A percentile compares a stretch with the other conserved stretches of the same genome.
These are phyloP conservation scores for Quercus engelmannii DNA, from an alignment of 306 rosid species.

Conservation along the genomic window DNA sequence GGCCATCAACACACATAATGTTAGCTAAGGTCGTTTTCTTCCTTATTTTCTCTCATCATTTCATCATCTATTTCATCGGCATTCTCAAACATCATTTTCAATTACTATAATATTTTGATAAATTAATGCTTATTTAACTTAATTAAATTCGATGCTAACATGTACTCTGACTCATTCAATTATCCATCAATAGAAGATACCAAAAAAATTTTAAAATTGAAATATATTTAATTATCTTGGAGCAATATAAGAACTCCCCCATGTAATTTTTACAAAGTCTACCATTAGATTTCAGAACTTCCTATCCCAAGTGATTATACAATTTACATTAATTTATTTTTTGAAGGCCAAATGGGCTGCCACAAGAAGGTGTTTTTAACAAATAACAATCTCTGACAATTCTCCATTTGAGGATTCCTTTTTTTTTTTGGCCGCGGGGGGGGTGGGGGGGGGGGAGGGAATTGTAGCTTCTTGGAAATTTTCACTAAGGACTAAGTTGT, in stretches of 20 bases:
- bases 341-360: too few species aligned
- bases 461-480: too few species aligned
- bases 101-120: neutral
- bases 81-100: neutral
- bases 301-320: neutral
- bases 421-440: too few species aligned
- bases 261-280: neutral
- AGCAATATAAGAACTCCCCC: neutral
- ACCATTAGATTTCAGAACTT: neutral
- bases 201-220: neutral
- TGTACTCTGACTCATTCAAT: neutral
- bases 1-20: neutral
- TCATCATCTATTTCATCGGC: constrained; percentile 14
- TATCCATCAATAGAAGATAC: neutral
- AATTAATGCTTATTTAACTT: neutral
- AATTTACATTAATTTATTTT: too few species aligned
- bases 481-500: too few species aligned
- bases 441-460: too few species aligned
- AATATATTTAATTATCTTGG: neutral
- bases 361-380: too few species aligned
- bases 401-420: too few species aligned
- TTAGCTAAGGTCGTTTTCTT: neutral
- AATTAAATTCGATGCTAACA: neutral
- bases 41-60: neutral
- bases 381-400: too few species aligned